Evolutionary conservation across 2,329 filamentous ascomycete genomes (phyloP).

Genomic region (Cercospora beticola): DNA sequence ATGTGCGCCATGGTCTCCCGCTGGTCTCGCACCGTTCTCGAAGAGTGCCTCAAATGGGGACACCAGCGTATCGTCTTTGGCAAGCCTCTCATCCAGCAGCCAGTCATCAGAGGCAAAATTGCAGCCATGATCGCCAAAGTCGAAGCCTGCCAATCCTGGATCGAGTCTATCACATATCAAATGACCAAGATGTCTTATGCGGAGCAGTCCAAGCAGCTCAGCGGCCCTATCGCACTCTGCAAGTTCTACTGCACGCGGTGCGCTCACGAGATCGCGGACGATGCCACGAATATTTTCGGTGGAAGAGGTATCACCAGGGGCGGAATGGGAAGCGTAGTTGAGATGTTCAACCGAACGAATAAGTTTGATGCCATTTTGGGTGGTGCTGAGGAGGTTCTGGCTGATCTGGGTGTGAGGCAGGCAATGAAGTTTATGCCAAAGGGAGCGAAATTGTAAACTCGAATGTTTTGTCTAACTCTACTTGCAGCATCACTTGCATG

Average conservation of each 20-base stretch:
- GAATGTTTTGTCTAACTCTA: neutral
- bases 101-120: constrained; percentile 45
- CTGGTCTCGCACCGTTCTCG: constrained; percentile 66
- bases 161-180: constrained; percentile 81
- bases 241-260: constrained; percentile 76
- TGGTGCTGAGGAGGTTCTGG: constrained; percentile 79
- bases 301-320: constrained; percentile 76
- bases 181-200: constrained; percentile 83
- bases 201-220: constrained; percentile 71
- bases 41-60: constrained; percentile 84
- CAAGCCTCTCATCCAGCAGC: constrained; percentile 76
- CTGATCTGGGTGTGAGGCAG: constrained; percentile 77
- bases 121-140: constrained; percentile 82
- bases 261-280: constrained; percentile 80
- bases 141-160: constrained; percentile 82
- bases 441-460: constrained; percentile 25
- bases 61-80: constrained; percentile 83
- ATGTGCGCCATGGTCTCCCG: constrained; percentile 59
- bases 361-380: constrained; percentile 69
- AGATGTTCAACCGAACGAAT: constrained; percentile 81
- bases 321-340: constrained; percentile 79
- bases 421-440: constrained; percentile 76
- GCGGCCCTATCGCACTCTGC: constrained; percentile 77
- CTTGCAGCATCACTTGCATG: neutral
- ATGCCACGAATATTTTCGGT: constrained; percentile 82